A percentile compares a stretch with the other conserved stretches of the same genome.
phyloP scores from a whole-genome alignment of 2,329 filamentous ascomycete genomes.

The Colletotrichum australisinense region DNA sequence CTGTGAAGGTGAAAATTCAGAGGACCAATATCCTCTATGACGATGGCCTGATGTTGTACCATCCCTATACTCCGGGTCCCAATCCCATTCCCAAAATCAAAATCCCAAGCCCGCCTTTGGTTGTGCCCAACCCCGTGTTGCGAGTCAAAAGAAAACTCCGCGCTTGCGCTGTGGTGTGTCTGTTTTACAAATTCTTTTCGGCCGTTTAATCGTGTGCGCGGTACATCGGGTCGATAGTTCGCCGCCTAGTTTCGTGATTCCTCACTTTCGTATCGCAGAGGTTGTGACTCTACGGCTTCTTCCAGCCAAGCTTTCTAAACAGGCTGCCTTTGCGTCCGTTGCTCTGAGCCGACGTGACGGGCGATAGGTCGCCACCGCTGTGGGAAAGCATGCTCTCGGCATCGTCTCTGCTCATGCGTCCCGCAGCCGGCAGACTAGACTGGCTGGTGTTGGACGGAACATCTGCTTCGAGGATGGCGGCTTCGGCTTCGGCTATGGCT shows the following conservation, averaged over 20 bases:
- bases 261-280: not conserved
- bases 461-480: constrained; percentile 23
- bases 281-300: constrained; percentile 19
- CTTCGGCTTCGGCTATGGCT: constrained; percentile 38
- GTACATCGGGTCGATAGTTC: not conserved
- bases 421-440: constrained; percentile 27
- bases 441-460: constrained; percentile 16
- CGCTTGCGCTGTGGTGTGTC: constrained; percentile 32
- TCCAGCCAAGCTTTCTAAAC: constrained; percentile 28
- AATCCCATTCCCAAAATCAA: not conserved
- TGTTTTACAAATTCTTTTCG: constrained; percentile 28
- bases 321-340: constrained; percentile 17
- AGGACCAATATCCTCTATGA: not conserved
- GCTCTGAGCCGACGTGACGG: constrained; percentile 23
- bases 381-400: constrained; percentile 50
- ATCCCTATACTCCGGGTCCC: not conserved
- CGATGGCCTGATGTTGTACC: not conserved
- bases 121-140: not conserved
- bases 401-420: constrained; percentile 47
- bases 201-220: constrained; percentile 30
- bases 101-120: not conserved
- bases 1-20: not conserved
- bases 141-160: constrained; percentile 22
- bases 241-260: not conserved
- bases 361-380: constrained; percentile 39